Percentiles rank a stretch among this genome's conserved stretches.
Evolutionary conservation across 202 grass and related monocot genomes (phyloP).

Genomic region (Zoysia matrella): DNA sequence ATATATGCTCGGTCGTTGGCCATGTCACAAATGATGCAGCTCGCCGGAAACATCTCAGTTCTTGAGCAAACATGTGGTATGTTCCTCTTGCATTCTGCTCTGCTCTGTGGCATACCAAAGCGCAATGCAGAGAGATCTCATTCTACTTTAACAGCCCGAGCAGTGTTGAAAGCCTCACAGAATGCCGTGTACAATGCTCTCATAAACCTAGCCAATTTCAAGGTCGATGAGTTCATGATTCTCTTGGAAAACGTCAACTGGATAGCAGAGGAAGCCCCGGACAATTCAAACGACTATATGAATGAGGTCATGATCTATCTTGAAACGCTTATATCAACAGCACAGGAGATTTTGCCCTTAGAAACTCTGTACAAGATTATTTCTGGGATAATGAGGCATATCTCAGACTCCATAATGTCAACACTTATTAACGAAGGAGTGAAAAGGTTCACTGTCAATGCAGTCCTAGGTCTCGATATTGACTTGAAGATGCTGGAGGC

Average conservation of each 20-base stretch:
- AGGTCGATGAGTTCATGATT: conserved; percentile 81
- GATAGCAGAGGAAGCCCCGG: conserved; percentile 75
- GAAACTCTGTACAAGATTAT: conserved; percentile 84
- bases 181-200: conserved; percentile 84
- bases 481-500: conserved; percentile 84
- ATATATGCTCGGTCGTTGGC: conserved; percentile 69
- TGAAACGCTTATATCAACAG: conserved; percentile 64
- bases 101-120: conserved; percentile 70
- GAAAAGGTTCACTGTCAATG: conserved; percentile 84
- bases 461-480: conserved; percentile 72
- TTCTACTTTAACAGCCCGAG: conserved; percentile 70
- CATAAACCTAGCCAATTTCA: conserved; percentile 72
- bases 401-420: conserved; percentile 77
- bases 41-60: conserved; percentile 77
- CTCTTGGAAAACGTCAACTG: conserved; percentile 76
- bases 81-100: conserved; percentile 58
- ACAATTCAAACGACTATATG: conserved; percentile 86
- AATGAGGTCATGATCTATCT: conserved; percentile 90
- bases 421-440: conserved; percentile 80
- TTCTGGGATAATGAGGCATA: conserved; percentile 73
- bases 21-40: conserved; percentile 87
- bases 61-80: conserved; percentile 72
- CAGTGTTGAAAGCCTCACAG: conserved; percentile 82
- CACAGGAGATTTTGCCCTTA: conserved; percentile 76
- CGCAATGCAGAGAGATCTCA: conserved; percentile 69